These are phyloP conservation scores for Talaromyces albobiverticillius DNA, from an alignment of 2,329 filamentous ascomycete species.

Conservation along the genomic window DNA sequence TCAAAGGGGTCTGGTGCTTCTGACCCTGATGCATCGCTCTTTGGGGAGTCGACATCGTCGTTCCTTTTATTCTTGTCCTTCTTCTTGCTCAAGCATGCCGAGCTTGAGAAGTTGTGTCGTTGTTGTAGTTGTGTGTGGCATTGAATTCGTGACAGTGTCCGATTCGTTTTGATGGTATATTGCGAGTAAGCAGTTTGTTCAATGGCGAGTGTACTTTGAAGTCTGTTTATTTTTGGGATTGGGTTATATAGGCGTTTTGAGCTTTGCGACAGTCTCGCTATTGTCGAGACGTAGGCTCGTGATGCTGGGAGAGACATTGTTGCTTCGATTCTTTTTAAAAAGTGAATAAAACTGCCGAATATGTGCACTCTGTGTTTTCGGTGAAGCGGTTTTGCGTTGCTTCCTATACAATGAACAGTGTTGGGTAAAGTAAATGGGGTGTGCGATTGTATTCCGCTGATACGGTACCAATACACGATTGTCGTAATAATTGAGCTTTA, in stretches of 20 bases:
- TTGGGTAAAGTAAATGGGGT: too few species aligned
- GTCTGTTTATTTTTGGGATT: neutral
- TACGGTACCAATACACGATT: neutral
- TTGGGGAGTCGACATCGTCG: neutral
- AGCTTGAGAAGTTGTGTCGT: slow-evolving; percentile 10
- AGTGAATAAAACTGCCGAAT: too few species aligned
- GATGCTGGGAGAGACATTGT: slow-evolving; percentile 3
- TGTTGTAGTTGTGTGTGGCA: neutral
- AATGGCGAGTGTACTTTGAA: neutral
- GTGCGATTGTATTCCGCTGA: neutral
- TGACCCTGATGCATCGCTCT: slow-evolving; percentile 16
- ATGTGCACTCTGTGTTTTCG: too few species aligned
- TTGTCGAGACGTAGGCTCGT: neutral
- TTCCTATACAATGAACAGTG: too few species aligned
- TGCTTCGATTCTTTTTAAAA: too few species aligned
- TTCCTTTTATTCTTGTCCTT: slow-evolving; percentile 13
- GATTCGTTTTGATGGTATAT: too few species aligned
- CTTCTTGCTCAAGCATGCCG: slow-evolving; percentile 10
- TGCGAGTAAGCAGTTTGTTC: neutral
- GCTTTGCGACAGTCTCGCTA: neutral
- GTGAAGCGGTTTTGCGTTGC: too few species aligned
- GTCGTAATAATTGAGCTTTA: neutral
- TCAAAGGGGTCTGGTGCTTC: slow-evolving; percentile 56
- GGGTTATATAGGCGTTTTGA: neutral
- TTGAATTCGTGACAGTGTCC: neutral